Conservation (phyloP, 352 stramenopile species). For the Globisporangium nunn region DNA sequence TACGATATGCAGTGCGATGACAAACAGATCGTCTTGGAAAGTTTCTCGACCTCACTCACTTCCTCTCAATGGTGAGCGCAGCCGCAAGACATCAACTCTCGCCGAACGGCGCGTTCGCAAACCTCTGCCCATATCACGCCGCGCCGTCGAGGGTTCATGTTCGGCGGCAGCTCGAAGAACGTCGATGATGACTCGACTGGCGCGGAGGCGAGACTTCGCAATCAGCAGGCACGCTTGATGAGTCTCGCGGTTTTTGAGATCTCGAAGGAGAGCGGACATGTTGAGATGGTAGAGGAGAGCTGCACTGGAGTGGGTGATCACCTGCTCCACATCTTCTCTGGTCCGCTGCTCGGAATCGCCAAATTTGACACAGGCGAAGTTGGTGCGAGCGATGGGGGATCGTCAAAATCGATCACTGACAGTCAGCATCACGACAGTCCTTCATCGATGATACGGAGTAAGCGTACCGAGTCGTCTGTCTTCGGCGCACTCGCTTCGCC, state of each 20-base stretch:
- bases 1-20: conserved; percentile 10
- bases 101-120: conserved; percentile 24
- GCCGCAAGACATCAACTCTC: conserved; percentile 49
- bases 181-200: conserved; percentile 19
- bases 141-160: conserved; percentile 59
- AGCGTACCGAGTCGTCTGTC: conserved; percentile 47
- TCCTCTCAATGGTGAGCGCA: conserved; percentile 10
- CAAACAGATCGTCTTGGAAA: background rate
- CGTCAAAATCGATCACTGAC: conserved; percentile 18
- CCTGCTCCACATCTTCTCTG: conserved; percentile 63
- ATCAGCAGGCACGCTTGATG: conserved; percentile 31
- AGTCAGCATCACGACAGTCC: conserved; percentile 20
- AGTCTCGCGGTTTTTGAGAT: conserved; percentile 31
- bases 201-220: conserved; percentile 27
- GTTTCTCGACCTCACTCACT: background rate
- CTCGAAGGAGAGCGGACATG: conserved; percentile 20
- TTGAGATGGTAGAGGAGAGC: conserved; percentile 48
- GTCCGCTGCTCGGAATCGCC: conserved; percentile 56
- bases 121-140: conserved; percentile 30
- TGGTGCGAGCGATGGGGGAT: conserved; percentile 6
- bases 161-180: conserved; percentile 37
- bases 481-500: conserved; percentile 34
- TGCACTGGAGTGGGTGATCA: conserved; percentile 43
- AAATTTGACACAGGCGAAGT: conserved; percentile 33
- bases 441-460: conserved; percentile 30